Percentiles rank a stretch among this genome's conserved stretches.
phyloP scores from a whole-genome alignment of 2,329 filamentous ascomycete genomes.

The Domatiomyces catenatus region DNA sequence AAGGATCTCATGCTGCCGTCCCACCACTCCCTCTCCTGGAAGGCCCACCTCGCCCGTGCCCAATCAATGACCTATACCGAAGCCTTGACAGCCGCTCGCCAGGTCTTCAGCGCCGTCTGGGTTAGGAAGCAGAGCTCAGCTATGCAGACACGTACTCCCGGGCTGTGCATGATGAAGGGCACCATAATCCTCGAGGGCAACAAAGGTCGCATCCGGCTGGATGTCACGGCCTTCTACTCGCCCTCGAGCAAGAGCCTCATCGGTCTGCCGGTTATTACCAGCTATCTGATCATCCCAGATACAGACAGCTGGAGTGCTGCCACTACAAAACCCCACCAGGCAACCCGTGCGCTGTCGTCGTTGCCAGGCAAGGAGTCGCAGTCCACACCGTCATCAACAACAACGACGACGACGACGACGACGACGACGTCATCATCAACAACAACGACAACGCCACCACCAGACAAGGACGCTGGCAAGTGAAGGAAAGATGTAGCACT shows the following conservation, averaged over 20 bases:
- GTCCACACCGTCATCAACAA: neutral
- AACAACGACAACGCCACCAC: neutral
- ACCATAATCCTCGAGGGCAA: slow-evolving; percentile 8
- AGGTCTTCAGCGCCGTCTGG: slow-evolving; percentile 9
- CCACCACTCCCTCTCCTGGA: slow-evolving; percentile 6
- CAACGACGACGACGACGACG: neutral
- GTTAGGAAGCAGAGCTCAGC: slow-evolving; percentile 1
- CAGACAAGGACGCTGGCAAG: neutral
- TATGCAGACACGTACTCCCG: slow-evolving; percentile 1
- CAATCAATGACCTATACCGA: slow-evolving; percentile 10
- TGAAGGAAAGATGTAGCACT: neutral
- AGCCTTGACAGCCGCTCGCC: slow-evolving; percentile 8
- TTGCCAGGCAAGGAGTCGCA: neutral
- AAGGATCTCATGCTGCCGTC: neutral
- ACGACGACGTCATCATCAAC: neutral
- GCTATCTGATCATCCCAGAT: neutral
- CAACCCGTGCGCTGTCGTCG: neutral
- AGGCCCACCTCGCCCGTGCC: slow-evolving; percentile 7
- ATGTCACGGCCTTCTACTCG: slow-evolving; percentile 11
- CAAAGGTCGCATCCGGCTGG: slow-evolving; percentile 7
- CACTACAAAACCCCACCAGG: neutral
- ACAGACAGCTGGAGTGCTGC: neutral
- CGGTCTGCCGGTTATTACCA: slow-evolving; percentile 5
- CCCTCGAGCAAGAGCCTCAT: slow-evolving; percentile 6
- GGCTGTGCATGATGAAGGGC: slow-evolving; percentile 7